Conservation (phyloP, 371 early-diverging fungal species). For the Massospora cicadina region DNA sequence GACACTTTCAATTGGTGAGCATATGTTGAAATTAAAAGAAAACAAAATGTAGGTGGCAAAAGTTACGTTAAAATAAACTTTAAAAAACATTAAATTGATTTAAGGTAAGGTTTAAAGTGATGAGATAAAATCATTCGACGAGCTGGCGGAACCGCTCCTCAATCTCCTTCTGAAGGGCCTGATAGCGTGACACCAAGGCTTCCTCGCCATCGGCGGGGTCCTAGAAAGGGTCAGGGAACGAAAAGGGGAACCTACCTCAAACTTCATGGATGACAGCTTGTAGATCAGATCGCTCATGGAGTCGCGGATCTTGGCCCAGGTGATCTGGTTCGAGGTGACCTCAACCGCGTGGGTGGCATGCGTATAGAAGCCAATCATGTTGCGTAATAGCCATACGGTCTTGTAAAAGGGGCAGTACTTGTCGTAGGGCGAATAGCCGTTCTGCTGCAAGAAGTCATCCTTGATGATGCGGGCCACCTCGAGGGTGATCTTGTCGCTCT, state of each 20-base stretch:
- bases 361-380: constrained; percentile 95
- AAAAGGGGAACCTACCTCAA: constrained; percentile 38
- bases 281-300: constrained; percentile 84
- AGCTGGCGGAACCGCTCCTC: constrained; percentile 84
- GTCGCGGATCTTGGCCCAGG: constrained; percentile 93
- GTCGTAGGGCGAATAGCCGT: constrained; percentile 99
- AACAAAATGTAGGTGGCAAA: too few relatives aligned
- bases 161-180: constrained; percentile 80
- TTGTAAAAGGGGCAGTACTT: constrained; percentile 99
- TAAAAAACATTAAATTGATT: not conserved
- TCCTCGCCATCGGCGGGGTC: constrained; percentile 92
- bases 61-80: too few relatives aligned
- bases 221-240: constrained; percentile 16
- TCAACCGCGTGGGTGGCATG: constrained; percentile 88
- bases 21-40: too few relatives aligned
- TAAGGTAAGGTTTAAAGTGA: not conserved
- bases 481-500: constrained; percentile 97
- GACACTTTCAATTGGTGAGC: too few relatives aligned
- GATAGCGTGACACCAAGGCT: constrained; percentile 63
- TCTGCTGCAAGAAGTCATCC: constrained; percentile 99
- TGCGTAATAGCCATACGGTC: constrained; percentile 96
- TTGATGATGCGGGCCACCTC: constrained; percentile 97
- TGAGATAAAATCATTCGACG: constrained; percentile 26
- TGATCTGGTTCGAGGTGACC: constrained; percentile 66
- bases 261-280: constrained; percentile 98